Conservation (phyloP, 371 early-diverging fungal genomes). For the Mucor mucedo region DNA sequence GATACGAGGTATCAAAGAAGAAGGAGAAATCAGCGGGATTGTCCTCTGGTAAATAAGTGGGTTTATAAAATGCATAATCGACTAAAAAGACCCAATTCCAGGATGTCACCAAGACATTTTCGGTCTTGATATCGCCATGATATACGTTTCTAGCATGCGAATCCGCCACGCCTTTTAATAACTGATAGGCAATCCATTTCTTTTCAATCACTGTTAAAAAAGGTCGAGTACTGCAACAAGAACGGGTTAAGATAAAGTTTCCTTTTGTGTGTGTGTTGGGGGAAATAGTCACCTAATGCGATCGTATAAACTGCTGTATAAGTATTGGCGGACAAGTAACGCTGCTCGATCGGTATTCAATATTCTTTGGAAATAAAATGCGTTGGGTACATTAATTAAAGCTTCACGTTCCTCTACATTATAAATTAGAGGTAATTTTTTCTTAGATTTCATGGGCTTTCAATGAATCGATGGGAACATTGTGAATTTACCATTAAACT, state of each 20-base stretch:
- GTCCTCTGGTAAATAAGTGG: constrained; percentile 91
- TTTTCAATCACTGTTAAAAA: constrained; percentile 87
- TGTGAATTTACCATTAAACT: constrained; percentile 57
- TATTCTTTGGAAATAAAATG: constrained; percentile 79
- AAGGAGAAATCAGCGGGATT: constrained; percentile 95
- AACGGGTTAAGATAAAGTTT: not conserved
- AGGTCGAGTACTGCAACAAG: constrained; percentile 80
- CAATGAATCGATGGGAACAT: too few species aligned
- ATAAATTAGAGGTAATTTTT: too few species aligned
- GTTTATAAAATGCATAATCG: constrained; percentile 93
- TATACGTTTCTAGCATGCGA: constrained; percentile 67
- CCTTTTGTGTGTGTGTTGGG: not conserved
- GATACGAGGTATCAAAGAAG: constrained; percentile 89
- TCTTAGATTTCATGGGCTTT: too few species aligned
- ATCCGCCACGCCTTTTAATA: constrained; percentile 79
- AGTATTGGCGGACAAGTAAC: constrained; percentile 86
- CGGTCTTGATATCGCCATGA: constrained; percentile 37
- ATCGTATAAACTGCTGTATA: constrained; percentile 91
- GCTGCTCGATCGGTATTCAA: constrained; percentile 90
- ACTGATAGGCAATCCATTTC: constrained; percentile 92
- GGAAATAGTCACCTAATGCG: constrained; percentile 80
- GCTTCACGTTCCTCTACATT: constrained; percentile 68
- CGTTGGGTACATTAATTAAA: constrained; percentile 74
- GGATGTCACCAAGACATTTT: constrained; percentile 78
- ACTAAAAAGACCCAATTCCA: constrained; percentile 94